Conservation (phyloP, 345 rosid genomes). For the Eucalyptus cloeziana region DNA sequence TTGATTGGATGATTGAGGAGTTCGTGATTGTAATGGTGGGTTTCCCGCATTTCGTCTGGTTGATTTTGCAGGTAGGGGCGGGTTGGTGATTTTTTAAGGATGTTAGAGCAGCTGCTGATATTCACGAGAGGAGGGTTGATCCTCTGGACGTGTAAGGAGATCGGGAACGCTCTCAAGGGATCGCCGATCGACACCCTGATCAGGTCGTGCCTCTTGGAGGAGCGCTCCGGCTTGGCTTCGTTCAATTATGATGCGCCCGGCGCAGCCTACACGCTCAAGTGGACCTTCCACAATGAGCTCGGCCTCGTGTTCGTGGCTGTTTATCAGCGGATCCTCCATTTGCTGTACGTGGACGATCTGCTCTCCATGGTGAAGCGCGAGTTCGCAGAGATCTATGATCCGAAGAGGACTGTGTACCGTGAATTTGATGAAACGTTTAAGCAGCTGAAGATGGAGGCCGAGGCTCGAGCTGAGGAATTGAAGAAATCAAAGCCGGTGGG, state of each 20-base stretch:
- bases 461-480: slow-evolving; percentile 81
- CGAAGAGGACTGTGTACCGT: slow-evolving; percentile 38
- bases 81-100: background rate
- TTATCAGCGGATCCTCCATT: slow-evolving; percentile 85
- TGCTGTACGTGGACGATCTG: slow-evolving; percentile 87
- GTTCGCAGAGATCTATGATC: slow-evolving; percentile 75
- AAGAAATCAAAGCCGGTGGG: slow-evolving; percentile 53
- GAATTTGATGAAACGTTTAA: slow-evolving; percentile 82
- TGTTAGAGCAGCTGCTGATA: slow-evolving; percentile 91
- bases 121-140: slow-evolving; percentile 97
- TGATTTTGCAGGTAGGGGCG: background rate
- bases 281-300: slow-evolving; percentile 95
- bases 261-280: slow-evolving; percentile 82
- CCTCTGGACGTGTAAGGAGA: slow-evolving; percentile 97
- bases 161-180: slow-evolving; percentile 85
- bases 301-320: slow-evolving; percentile 96
- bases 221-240: slow-evolving; percentile 76
- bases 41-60: background rate
- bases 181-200: slow-evolving; percentile 90
- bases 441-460: slow-evolving; percentile 91
- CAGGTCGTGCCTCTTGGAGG: slow-evolving; percentile 91
- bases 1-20: background rate
- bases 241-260: slow-evolving; percentile 74
- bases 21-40: background rate
- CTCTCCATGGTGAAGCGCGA: slow-evolving; percentile 65